Evolutionary conservation across 345 rosid species (phyloP).

Genomic region (Salix viminalis): DNA sequence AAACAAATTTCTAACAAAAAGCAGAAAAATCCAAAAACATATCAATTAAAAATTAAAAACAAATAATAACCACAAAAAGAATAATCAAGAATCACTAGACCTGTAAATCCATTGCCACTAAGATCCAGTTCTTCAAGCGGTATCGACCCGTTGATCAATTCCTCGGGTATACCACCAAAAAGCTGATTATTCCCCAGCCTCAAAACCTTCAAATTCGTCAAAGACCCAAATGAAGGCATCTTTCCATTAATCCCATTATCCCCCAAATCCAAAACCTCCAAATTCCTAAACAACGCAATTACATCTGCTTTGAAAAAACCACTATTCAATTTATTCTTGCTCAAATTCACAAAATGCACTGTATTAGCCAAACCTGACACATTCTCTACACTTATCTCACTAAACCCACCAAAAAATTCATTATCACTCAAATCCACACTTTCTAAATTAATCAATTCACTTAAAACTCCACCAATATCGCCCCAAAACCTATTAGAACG

Average conservation of each 20-base stretch:
- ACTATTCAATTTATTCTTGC: slow-evolving; percentile 56
- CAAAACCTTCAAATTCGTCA: slow-evolving; percentile 50
- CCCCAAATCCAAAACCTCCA: slow-evolving; percentile 65
- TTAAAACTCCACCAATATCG: slow-evolving; percentile 48
- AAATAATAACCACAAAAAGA: not conserved
- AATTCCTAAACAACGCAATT: slow-evolving; percentile 53
- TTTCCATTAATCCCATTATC: slow-evolving; percentile 49
- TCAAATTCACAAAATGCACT: slow-evolving; percentile 52
- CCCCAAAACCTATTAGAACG: slow-evolving; percentile 53
- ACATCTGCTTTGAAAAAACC: slow-evolving; percentile 48
- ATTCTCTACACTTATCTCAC: slow-evolving; percentile 35
- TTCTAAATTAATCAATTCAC: slow-evolving; percentile 64
- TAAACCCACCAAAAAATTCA: slow-evolving; percentile 51
- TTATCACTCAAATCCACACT: slow-evolving; percentile 78
- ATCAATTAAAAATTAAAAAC: not conserved
- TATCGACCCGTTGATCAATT: slow-evolving; percentile 51
- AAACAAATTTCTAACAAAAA: not conserved
- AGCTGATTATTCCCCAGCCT: slow-evolving; percentile 61
- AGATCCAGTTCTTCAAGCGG: slow-evolving; percentile 78
- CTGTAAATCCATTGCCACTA: slow-evolving; percentile 80
- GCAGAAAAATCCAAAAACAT: not conserved
- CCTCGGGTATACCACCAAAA: slow-evolving; percentile 56
- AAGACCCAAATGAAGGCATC: slow-evolving; percentile 58
- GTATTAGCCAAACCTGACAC: slow-evolving; percentile 75
- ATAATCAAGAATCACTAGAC: slow-evolving; percentile 32